Percentiles rank a stretch among this genome's conserved stretches.
Conservation (phyloP, 257 asterid genomes). For the Ocimum tenuiflorum region DNA sequence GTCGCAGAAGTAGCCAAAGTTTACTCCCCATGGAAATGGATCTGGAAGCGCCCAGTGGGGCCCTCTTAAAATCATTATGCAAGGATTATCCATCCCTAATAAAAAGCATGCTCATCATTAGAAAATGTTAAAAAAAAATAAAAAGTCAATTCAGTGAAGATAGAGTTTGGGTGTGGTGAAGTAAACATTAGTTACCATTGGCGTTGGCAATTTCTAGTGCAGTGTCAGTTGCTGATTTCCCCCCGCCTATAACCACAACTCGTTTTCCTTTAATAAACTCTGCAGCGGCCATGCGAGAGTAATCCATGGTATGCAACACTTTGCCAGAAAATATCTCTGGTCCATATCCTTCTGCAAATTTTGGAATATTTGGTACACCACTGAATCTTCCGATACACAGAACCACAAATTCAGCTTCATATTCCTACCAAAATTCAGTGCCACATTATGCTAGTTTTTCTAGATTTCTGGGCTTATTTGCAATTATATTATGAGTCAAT, state of each 20-base stretch:
- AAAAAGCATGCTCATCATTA: no score
- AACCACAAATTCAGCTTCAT: constrained; percentile 43
- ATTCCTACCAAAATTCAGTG: constrained; percentile 39
- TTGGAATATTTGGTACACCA: constrained; percentile 50
- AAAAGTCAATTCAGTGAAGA: no score
- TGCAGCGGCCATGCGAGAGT: constrained; percentile 40
- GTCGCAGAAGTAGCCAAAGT: constrained; percentile 29
- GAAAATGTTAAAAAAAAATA: no score
- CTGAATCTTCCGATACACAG: constrained; percentile 60
- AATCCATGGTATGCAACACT: constrained; percentile 51
- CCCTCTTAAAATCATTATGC: constrained; percentile 47
- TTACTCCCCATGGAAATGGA: constrained; percentile 31
- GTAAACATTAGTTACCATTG: constrained; percentile 29
- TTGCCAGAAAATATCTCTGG: constrained; percentile 45
- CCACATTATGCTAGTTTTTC: no score
- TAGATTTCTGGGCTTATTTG: no score
- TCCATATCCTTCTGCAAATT: constrained; percentile 33
- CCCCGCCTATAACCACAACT: constrained; percentile 37
- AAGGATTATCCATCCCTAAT: constrained; percentile 32
- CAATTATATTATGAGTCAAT: no score
- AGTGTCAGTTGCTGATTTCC: constrained; percentile 48
- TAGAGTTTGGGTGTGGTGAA: no score
- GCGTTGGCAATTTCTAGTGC: constrained; percentile 38
- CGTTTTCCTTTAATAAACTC: constrained; percentile 42
- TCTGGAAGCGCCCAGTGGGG: constrained; percentile 47